phyloP scores from a whole-genome alignment of 2,329 filamentous ascomycete species.

The Phyllosticta capitalensis region DNA sequence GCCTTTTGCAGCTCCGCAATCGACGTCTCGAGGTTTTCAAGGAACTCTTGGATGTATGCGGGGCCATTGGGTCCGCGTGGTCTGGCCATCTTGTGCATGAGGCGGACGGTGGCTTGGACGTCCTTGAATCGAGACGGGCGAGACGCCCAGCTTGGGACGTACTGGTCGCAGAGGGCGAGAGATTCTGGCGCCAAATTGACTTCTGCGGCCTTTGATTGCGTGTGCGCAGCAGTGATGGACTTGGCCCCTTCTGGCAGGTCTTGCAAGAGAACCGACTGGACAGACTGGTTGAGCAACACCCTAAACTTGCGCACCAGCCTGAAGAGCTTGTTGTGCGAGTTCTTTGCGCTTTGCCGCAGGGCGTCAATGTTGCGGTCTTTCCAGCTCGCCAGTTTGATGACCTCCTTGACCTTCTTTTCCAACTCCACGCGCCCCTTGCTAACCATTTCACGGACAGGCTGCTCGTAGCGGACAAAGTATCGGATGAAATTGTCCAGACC shows the following conservation, averaged over 20 bases:
- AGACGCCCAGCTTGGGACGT: slow-evolving; percentile 24
- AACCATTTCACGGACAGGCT: slow-evolving; percentile 55
- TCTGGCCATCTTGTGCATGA: slow-evolving; percentile 59
- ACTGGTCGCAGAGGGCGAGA: slow-evolving; percentile 17
- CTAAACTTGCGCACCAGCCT: slow-evolving; percentile 87
- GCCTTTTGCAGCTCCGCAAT: slow-evolving; percentile 70
- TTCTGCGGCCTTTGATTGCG: neutral
- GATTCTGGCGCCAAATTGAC: slow-evolving; percentile 14
- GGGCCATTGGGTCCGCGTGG: slow-evolving; percentile 47
- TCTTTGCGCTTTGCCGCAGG: slow-evolving; percentile 76
- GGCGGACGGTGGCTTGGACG: slow-evolving; percentile 56
- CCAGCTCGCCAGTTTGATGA: slow-evolving; percentile 92
- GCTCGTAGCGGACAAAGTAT: slow-evolving; percentile 65
- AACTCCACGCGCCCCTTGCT: slow-evolving; percentile 58
- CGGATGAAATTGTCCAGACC: slow-evolving; percentile 67
- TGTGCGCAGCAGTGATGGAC: neutral
- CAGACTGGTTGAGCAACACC: slow-evolving; percentile 63
- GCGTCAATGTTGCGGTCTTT: slow-evolving; percentile 94
- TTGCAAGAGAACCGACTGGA: slow-evolving; percentile 46
- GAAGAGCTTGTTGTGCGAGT: slow-evolving; percentile 87
- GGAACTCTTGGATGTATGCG: slow-evolving; percentile 55
- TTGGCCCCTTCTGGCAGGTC: slow-evolving; percentile 4
- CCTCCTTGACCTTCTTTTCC: slow-evolving; percentile 89
- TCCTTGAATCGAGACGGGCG: slow-evolving; percentile 61
- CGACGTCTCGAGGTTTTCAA: slow-evolving; percentile 56